Base-by-base conservation (phyloP, 2,329 filamentous ascomycete species). In the Paecilomyces niveus region DNA sequence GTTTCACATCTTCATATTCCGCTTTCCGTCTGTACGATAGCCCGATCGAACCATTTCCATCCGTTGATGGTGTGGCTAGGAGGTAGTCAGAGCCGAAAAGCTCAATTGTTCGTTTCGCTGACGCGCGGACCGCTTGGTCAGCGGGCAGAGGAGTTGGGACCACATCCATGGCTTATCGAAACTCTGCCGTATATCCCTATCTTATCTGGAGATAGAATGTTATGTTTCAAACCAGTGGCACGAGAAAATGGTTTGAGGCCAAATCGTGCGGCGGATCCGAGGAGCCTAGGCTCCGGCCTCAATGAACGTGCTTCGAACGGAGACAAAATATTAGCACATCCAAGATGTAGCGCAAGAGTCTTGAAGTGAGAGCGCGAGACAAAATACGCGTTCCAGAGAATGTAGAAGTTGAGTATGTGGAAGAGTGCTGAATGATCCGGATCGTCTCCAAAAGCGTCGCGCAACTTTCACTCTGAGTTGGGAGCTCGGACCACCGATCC, bases 1-100 rank as follows among this genome's bases (percentile, higher is more conserved):
- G 87, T 70, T 86, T 85, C 22, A 94, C 87, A 68, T 87, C 80
- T 65, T 86, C 83, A 74, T 96, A 97, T 77, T 97, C 92, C 58
- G 69, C 70, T 70, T 76, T 77, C 59, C 76, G 67, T 62, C 76
- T 71, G 66, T 78, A 79, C 49, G 76, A 78, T 24, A 75, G 66
- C 32, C 74, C 72, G 60, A 79, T 77, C 32, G 75, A 74, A 26
- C 73, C 74, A 57, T 73, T 71, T 57, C 67, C 66, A 35, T 78
- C 75, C 31, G 76, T 73, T 18, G 78, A 76, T 26, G 77, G 71
- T 49, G 74, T 69, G 58, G 75, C 72, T 66, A 75, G 72, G 45
- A 78, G 70, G 60, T 79, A 80, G 62, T 79, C 77, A 45, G 74
- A 59, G 26, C 78, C 78, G 60, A 80, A 80, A 31, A 80, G 73